phyloP scores from a whole-genome alignment of 148 eudicot species.

The Oxyria digyna region DNA sequence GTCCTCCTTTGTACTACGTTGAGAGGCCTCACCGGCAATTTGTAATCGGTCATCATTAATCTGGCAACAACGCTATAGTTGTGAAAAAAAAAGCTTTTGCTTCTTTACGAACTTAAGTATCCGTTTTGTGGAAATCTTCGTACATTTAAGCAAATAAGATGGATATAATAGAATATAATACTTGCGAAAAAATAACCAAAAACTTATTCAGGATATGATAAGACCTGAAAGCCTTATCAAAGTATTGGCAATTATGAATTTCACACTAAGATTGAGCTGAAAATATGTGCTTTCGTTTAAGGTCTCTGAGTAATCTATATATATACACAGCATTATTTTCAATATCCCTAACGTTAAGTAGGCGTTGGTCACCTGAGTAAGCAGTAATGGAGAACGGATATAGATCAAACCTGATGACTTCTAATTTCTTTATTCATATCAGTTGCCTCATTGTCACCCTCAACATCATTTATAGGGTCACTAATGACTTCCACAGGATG shows the following conservation, averaged over 20 bases:
- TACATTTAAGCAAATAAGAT: background rate
- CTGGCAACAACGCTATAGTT: conserved; percentile 20
- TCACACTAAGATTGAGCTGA: background rate
- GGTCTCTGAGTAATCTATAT: too few species aligned
- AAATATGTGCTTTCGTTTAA: background rate
- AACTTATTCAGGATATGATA: background rate
- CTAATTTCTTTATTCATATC: conserved; percentile 42
- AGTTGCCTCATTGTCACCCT: conserved; percentile 56
- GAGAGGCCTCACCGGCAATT: conserved; percentile 96
- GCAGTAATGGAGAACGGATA: background rate
- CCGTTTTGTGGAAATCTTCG: background rate
- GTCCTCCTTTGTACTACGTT: conserved; percentile 97
- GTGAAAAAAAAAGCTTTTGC: background rate
- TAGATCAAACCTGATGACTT: conserved; percentile 50
- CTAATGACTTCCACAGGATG: conserved; percentile 78
- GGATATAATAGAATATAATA: background rate
- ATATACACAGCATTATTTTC: too few species aligned
- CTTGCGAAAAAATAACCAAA: background rate
- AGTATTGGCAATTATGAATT: background rate
- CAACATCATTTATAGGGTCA: conserved; percentile 78
- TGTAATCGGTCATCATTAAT: conserved; percentile 80
- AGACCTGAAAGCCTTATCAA: background rate
- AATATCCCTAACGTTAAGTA: too few species aligned
- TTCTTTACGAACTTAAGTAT: background rate
- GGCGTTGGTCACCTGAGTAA: background rate